Evolutionary conservation across 192 early-diverging fungal genomes (phyloP).

Genomic region (Coemansia sp.): DNA sequence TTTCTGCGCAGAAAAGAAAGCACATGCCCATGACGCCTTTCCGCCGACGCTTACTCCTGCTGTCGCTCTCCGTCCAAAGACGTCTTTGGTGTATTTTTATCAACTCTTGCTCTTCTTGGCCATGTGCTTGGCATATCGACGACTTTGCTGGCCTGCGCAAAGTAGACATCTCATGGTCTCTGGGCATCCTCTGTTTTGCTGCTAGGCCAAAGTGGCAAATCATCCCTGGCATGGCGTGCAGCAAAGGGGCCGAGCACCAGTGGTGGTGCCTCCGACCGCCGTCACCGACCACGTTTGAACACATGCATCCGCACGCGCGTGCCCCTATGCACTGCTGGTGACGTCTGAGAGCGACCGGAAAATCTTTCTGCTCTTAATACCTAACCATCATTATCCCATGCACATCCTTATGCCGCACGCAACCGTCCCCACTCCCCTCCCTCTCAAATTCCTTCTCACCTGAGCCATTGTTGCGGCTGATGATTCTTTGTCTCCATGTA

Average conservation of each 20-base stretch:
- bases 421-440: too few relatives aligned
- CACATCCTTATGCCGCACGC: background rate
- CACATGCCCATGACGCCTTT: background rate
- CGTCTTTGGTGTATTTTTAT: background rate
- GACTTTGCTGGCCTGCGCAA: background rate
- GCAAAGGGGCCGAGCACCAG: background rate
- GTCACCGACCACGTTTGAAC: constrained; percentile 3
- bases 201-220: background rate
- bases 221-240: background rate
- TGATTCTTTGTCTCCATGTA: constrained; percentile 4
- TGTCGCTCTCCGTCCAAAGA: background rate
- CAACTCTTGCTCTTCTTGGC: background rate
- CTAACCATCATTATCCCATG: constrained; percentile 2
- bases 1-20: background rate
- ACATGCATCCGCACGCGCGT: constrained; percentile 1
- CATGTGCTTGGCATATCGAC: background rate
- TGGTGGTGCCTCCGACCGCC: background rate
- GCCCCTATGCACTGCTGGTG: background rate
- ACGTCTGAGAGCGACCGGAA: constrained; percentile 1
- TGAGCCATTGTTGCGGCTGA: constrained; percentile 2
- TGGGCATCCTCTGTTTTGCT: background rate
- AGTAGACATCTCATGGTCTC: background rate
- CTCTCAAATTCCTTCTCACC: background rate
- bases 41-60: background rate
- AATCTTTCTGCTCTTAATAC: background rate